Evolutionary conservation across 2,329 filamentous ascomycete species (phyloP).

Genomic region (Diplodia corticola): DNA sequence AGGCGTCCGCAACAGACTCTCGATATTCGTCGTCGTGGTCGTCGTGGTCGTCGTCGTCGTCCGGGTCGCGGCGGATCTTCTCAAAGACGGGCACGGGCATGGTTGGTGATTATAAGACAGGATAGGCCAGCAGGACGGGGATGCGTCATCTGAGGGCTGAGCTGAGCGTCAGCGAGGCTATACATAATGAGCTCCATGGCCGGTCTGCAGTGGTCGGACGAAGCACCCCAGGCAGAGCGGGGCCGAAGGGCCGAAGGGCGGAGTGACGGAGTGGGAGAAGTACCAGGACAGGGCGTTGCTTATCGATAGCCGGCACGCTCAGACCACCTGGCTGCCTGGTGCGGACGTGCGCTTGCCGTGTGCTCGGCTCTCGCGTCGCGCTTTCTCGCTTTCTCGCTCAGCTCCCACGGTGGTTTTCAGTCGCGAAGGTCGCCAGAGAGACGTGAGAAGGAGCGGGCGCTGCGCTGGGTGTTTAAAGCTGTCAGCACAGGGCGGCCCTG

Average conservation of each 20-base stretch:
- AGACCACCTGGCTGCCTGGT: constrained; percentile 3
- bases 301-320: constrained; percentile 17
- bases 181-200: constrained; percentile 5
- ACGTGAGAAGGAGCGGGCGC: background rate
- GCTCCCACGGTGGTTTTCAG: background rate
- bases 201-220: background rate
- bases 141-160: constrained; percentile 20
- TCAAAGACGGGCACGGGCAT: background rate
- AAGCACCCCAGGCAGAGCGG: constrained; percentile 10
- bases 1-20: background rate
- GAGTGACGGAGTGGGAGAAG: background rate
- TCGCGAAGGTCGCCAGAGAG: background rate
- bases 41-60: background rate
- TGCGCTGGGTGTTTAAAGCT: constrained; percentile 2
- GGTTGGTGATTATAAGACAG: constrained; percentile 2
- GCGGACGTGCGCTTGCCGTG: background rate
- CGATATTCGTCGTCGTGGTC: background rate
- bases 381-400: background rate
- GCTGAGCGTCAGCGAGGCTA: constrained; percentile 22
- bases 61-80: background rate
- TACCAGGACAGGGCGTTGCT: constrained; percentile 8
- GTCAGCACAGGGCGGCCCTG: background rate
- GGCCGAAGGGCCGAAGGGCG: constrained; percentile 19
- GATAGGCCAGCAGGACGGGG: background rate
- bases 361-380: background rate